phyloP scores from a whole-genome alignment of 2,329 filamentous ascomycete genomes.

The Penicillium sp. region DNA sequence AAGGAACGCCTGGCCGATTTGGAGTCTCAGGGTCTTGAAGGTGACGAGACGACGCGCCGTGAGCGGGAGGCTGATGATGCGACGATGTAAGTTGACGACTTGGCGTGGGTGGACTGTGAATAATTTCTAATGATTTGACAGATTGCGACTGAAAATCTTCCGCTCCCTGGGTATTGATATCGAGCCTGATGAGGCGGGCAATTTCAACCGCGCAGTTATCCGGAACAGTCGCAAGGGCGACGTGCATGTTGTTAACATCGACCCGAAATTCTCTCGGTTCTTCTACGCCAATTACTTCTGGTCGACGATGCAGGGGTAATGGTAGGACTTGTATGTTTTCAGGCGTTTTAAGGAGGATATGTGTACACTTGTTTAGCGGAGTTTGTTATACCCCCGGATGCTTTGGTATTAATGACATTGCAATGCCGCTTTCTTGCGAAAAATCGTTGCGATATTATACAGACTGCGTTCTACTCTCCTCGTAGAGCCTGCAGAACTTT shows the following conservation, averaged over 20 bases:
- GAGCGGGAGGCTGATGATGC: constrained; percentile 55
- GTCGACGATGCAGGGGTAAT: constrained; percentile 69
- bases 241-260: constrained; percentile 91
- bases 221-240: constrained; percentile 85
- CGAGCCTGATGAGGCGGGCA: constrained; percentile 75
- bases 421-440: neutral
- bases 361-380: constrained; percentile 12
- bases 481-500: constrained; percentile 22
- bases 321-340: constrained; percentile 1
- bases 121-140: constrained; percentile 31
- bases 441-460: neutral
- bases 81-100: constrained; percentile 42
- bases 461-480: neutral
- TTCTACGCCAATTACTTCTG: constrained; percentile 98
- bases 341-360: constrained; percentile 24
- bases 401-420: constrained; percentile 15
- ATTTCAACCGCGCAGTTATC: constrained; percentile 83
- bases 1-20: constrained; percentile 75
- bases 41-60: constrained; percentile 55
- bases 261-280: constrained; percentile 85
- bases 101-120: neutral
- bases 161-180: constrained; percentile 88
- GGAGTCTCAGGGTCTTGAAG: constrained; percentile 85
- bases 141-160: constrained; percentile 85
- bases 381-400: constrained; percentile 25